These are phyloP conservation scores for Pythium sukuiense DNA, from an alignment of 352 stramenopile species.

Conservation along the genomic window DNA sequence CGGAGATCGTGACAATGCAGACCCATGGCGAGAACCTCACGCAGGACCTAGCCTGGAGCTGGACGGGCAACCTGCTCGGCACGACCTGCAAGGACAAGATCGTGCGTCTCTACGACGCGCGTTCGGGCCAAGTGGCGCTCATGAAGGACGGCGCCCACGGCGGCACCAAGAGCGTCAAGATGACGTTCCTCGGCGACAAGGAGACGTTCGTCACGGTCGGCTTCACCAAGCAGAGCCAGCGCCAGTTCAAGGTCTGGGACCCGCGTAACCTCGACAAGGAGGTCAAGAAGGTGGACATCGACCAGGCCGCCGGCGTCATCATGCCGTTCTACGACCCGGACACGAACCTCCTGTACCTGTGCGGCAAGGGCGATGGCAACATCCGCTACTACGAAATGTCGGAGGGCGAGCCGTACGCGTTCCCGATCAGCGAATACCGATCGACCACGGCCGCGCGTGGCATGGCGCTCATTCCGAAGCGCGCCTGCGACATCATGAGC, in stretches of 20 bases:
- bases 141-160: conserved; percentile 94
- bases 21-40: conserved; percentile 90
- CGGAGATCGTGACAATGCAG: conserved; percentile 89
- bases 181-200: conserved; percentile 94
- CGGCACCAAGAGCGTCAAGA: conserved; percentile 97
- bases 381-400: conserved; percentile 99
- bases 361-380: conserved; percentile 97
- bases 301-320: conserved; percentile 97
- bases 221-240: conserved; percentile 96
- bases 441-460: conserved; percentile 96
- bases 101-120: conserved; percentile 95
- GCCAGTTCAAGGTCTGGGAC: conserved; percentile 91
- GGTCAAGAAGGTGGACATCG: conserved; percentile 95
- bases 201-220: conserved; percentile 97
- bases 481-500: conserved; percentile 96
- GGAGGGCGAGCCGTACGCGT: conserved; percentile 93
- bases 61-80: conserved; percentile 93
- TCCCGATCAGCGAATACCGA: conserved; percentile 94
- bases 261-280: conserved; percentile 90
- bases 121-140: conserved; percentile 72
- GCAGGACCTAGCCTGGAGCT: conserved; percentile 98
- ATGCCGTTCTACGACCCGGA: conserved; percentile 99
- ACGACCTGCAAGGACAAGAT: conserved; percentile 99
- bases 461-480: conserved; percentile 99
- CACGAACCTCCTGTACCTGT: conserved; percentile 98